A percentile compares a stretch with the other conserved stretches of the same genome.
Evolutionary conservation across 2,329 filamentous ascomycete genomes (phyloP).

Genomic region (Fonsecaea multimorphosa): DNA sequence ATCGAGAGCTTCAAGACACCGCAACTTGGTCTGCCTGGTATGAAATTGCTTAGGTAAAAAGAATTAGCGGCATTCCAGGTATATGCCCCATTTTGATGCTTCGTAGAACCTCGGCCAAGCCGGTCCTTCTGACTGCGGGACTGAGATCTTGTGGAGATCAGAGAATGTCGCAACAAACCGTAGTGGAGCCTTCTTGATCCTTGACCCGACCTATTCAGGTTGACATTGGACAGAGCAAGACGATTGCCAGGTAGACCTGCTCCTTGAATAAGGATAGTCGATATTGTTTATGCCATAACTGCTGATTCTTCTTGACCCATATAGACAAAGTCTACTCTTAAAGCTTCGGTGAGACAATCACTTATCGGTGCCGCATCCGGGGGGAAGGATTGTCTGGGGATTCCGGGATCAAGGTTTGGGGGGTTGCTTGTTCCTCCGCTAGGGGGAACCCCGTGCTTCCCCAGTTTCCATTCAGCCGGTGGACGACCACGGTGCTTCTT

Average conservation of each 20-base stretch:
- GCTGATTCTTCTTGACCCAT: not conserved
- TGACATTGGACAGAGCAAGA: not conserved
- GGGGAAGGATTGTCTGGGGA: not conserved
- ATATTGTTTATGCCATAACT: not conserved
- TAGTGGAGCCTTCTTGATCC: not conserved
- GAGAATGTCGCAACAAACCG: not conserved
- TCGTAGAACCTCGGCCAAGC: not conserved
- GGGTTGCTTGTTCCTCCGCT: not conserved
- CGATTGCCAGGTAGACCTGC: not conserved
- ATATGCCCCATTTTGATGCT: not conserved
- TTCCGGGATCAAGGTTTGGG: not conserved
- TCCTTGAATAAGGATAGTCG: not conserved
- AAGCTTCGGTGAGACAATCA: not conserved
- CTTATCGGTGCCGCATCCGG: slow-evolving; percentile 3
- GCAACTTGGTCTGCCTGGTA: not conserved
- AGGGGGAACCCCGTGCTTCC: not conserved
- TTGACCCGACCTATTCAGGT: not conserved
- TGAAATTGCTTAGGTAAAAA: not conserved
- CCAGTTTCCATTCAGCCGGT: not conserved
- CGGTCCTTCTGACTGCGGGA: not conserved
- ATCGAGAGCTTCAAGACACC: not conserved
- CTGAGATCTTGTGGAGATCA: not conserved
- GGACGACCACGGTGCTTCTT: not conserved
- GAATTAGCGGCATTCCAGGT: not conserved
- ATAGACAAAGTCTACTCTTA: not conserved